Conservation (phyloP, 768 basidiomycete genomes). For the Mycena polygramma region DNA sequence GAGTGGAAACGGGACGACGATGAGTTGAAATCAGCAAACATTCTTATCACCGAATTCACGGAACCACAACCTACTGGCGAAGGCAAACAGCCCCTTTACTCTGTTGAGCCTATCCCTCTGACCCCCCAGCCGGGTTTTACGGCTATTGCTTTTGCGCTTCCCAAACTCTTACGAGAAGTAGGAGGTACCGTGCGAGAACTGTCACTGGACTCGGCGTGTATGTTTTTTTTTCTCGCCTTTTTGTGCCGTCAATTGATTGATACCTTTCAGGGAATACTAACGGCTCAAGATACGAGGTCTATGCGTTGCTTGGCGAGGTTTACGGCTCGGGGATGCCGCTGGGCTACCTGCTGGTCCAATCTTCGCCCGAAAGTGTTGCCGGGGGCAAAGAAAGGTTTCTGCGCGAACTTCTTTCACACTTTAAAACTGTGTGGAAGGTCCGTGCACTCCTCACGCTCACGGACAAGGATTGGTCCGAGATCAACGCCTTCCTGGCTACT, state of each 20-base stretch:
- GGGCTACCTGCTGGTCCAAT: constrained; percentile 45
- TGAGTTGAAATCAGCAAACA: constrained; percentile 45
- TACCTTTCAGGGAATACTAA: constrained; percentile 53
- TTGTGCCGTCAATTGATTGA: background rate
- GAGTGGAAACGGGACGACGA: constrained; percentile 44
- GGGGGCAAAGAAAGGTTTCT: constrained; percentile 45
- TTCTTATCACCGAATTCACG: constrained; percentile 38
- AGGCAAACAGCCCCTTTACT: constrained; percentile 9
- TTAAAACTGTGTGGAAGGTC: constrained; percentile 40
- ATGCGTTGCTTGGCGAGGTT: constrained; percentile 49
- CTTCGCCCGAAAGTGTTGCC: constrained; percentile 18
- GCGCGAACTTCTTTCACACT: constrained; percentile 39
- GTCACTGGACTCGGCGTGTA: constrained; percentile 51
- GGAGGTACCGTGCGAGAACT: too few relatives aligned
- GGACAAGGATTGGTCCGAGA: background rate
- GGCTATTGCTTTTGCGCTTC: constrained; percentile 45
- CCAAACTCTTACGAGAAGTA: constrained; percentile 40
- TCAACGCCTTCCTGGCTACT: background rate
- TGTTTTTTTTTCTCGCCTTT: constrained; percentile 11
- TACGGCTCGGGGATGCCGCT: constrained; percentile 50
- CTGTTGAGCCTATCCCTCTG: constrained; percentile 17
- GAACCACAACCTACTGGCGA: background rate
- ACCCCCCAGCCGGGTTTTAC: constrained; percentile 33
- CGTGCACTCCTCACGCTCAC: background rate
- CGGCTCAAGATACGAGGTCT: constrained; percentile 47